Evolutionary conservation across 1,139 yeast species (phyloP).

Genomic region (Geotrichum aggregatum): DNA sequence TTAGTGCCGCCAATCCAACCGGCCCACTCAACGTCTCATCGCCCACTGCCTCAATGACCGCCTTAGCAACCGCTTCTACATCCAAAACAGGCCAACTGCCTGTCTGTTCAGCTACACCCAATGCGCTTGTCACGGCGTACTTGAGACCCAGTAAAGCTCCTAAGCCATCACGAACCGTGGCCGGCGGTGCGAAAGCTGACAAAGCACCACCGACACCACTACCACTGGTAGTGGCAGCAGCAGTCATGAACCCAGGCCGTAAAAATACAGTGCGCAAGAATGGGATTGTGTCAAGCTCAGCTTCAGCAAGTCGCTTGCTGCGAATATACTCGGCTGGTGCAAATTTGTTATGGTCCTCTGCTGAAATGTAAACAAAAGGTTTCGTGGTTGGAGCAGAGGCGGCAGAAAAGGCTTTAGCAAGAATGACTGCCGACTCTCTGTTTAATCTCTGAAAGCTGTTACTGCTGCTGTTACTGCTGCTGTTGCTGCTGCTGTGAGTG

Average conservation of each 20-base stretch:
- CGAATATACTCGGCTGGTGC: conserved; percentile 66
- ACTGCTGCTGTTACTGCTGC: conserved; percentile 28
- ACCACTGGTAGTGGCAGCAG: conserved; percentile 49
- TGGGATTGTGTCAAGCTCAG: conserved; percentile 41
- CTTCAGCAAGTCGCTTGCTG: conserved; percentile 76
- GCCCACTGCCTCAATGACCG: conserved; percentile 53
- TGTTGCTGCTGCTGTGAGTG: background rate
- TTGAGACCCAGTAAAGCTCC: conserved; percentile 22
- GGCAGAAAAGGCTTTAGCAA: conserved; percentile 55
- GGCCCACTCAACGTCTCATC: conserved; percentile 53
- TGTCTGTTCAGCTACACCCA: conserved; percentile 10
- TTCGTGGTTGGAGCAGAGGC: conserved; percentile 16
- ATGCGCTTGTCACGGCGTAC: conserved; percentile 16
- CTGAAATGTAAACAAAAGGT: conserved; percentile 74
- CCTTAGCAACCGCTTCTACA: conserved; percentile 64
- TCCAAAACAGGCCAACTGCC: conserved; percentile 61
- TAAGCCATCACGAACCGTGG: conserved; percentile 25
- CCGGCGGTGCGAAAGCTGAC: no score
- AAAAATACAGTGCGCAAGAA: conserved; percentile 56
- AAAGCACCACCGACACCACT: conserved; percentile 26
- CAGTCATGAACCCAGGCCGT: conserved; percentile 79
- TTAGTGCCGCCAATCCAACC: conserved; percentile 48
- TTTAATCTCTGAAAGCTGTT: conserved; percentile 60
- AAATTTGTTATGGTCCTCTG: conserved; percentile 62
- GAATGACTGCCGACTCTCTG: conserved; percentile 60